Conservation (phyloP, 306 rosid genomes). For the Abrus precatorius region DNA sequence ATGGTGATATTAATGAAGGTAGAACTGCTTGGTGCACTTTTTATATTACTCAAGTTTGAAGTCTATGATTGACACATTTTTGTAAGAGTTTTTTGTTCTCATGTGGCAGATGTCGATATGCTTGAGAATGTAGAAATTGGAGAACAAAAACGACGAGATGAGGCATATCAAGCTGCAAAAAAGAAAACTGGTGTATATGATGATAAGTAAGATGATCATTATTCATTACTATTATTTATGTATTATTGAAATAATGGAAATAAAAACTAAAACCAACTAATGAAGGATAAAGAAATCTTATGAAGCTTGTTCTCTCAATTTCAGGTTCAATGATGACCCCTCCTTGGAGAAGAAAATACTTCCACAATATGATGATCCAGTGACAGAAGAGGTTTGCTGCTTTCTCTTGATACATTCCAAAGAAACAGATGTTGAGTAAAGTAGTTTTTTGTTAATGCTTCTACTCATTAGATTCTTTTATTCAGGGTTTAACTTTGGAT, state of each 20-base stretch:
- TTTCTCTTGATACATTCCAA: conserved; percentile 36
- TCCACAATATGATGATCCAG: conserved; percentile 92
- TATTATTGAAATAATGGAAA: conserved; percentile 5
- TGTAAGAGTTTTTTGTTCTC: conserved; percentile 54
- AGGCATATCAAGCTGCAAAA: conserved; percentile 91
- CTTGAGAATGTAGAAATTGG: conserved; percentile 97
- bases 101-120: conserved; percentile 80
- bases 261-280: conserved; percentile 26
- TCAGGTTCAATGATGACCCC: conserved; percentile 92
- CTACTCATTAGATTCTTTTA: conserved; percentile 40
- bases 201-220: conserved; percentile 76
- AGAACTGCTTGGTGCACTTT: conserved; percentile 42
- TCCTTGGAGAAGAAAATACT: conserved; percentile 79
- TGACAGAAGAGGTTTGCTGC: conserved; percentile 72
- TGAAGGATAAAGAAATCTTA: conserved; percentile 30
- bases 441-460: conserved; percentile 25
- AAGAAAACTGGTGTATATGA: conserved; percentile 82
- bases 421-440: conserved; percentile 28
- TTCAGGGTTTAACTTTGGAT: conserved; percentile 85
- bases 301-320: conserved; percentile 39
- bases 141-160: conserved; percentile 86
- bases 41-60: conserved; percentile 39
- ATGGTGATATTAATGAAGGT: conserved; percentile 91
- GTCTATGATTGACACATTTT: conserved; percentile 42
- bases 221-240: not conserved